phyloP scores from a whole-genome alignment of 306 rosid species.

The Bauhinia variegata region DNA sequence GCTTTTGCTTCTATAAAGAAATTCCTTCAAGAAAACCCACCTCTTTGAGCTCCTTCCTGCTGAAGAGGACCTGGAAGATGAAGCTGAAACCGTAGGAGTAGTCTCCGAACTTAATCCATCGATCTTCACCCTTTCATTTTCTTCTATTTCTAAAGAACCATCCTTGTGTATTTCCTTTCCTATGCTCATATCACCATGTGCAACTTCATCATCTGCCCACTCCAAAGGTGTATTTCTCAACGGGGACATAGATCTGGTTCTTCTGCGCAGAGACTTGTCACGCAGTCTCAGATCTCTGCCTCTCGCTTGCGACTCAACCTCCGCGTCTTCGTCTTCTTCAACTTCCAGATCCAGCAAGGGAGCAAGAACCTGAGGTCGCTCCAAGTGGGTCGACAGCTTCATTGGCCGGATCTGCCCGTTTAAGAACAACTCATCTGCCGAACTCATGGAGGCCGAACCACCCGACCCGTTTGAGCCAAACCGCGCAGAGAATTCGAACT shows the following conservation, averaged over 20 bases:
- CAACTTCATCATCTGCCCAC: constrained; percentile 53
- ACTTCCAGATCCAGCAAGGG: constrained; percentile 82
- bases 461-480: constrained; percentile 51
- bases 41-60: constrained; percentile 90
- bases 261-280: constrained; percentile 65
- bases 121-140: constrained; percentile 37
- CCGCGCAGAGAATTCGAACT: constrained; percentile 90
- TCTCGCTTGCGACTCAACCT: constrained; percentile 38
- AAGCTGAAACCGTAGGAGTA: constrained; percentile 71
- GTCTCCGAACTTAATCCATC: constrained; percentile 50
- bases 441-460: constrained; percentile 73
- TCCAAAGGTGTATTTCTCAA: constrained; percentile 56
- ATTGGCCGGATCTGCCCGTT: constrained; percentile 97
- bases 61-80: constrained; percentile 88
- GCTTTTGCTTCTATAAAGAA: constrained; percentile 87
- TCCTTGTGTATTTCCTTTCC: neutral
- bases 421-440: constrained; percentile 88
- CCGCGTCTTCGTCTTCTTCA: constrained; percentile 36
- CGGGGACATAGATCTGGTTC: constrained; percentile 97
- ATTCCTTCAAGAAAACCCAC: constrained; percentile 86
- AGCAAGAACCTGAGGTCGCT: constrained; percentile 70
- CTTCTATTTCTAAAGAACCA: constrained; percentile 40
- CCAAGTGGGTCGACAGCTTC: constrained; percentile 81
- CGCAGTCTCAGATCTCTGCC: constrained; percentile 88
- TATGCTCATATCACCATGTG: neutral